A percentile compares a stretch with the other conserved stretches of the same genome.
These are phyloP conservation scores for Neurospora hispaniola DNA, from an alignment of 495 filamentous ascomycete genomes.

Conservation along the genomic window DNA sequence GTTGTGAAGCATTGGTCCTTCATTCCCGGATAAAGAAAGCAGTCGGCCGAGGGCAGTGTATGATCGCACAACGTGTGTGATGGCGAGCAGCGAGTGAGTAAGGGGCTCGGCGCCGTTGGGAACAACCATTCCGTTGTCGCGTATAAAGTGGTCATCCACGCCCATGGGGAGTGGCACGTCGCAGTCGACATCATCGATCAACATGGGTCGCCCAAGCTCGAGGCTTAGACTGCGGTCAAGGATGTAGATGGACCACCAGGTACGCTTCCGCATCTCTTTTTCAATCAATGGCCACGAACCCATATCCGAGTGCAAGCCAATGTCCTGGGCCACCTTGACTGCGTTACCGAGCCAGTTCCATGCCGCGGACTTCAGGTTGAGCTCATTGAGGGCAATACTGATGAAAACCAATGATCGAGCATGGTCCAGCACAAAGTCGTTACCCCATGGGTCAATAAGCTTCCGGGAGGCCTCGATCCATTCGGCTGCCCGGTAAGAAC, in stretches of 20 bases:
- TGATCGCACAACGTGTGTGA: slow-evolving; percentile 76
- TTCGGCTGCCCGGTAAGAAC: slow-evolving; percentile 52
- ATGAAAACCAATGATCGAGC: slow-evolving; percentile 61
- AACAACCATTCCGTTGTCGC: slow-evolving; percentile 45
- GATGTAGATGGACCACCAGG: slow-evolving; percentile 93
- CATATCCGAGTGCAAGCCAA: slow-evolving; percentile 72
- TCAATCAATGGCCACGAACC: slow-evolving; percentile 67
- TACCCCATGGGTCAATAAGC: slow-evolving; percentile 71
- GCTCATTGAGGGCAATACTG: slow-evolving; percentile 74
- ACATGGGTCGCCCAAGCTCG: slow-evolving; percentile 69
- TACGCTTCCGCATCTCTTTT: slow-evolving; percentile 75
- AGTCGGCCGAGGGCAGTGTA: slow-evolving; percentile 68
- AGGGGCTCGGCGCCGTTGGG: slow-evolving; percentile 40
- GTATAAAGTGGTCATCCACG: slow-evolving; percentile 73
- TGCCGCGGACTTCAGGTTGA: slow-evolving; percentile 79
- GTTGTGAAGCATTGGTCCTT: not conserved
- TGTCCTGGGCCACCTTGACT: slow-evolving; percentile 74
- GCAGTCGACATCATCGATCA: slow-evolving; percentile 87
- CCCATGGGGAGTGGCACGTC: slow-evolving; percentile 70
- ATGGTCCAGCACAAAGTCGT: slow-evolving; percentile 72
- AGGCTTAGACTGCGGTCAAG: slow-evolving; percentile 78
- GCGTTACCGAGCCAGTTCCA: slow-evolving; percentile 87
- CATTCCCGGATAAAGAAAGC: slow-evolving; percentile 42
- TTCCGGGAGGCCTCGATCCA: slow-evolving; percentile 62
- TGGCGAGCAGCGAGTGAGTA: slow-evolving; percentile 58